Evolutionary conservation across 2,329 filamentous ascomycete genomes (phyloP), one percentile per base, ranked within the genome.

Genomic region (Sclerotinia trifoliorum): DNA sequence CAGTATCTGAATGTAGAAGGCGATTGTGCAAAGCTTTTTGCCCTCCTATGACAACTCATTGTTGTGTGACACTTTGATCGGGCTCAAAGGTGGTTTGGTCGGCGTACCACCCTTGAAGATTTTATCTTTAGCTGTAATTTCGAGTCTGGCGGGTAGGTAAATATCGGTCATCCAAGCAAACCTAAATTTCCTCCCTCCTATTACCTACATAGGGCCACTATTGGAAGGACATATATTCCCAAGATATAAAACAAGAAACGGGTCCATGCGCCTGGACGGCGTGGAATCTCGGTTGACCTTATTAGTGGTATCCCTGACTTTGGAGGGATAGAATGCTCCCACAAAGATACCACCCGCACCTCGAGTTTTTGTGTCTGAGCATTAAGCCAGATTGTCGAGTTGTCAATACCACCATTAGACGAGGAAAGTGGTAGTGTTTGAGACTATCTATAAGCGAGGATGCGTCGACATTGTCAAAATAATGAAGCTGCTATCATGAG

Each of bases 351-450:
- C 44, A 29, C 44, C 19, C 17, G 44, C 42, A 61, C 44, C 56
- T 61, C 57, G 57, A 61, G 26, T 61, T 48, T 42, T 48, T n/a
- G 26, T 35, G 21, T 17, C 44, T 61, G 32, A 48, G 26, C 13
- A 10, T 48, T 32, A 32, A 48, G 21, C 57, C 48, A 61, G 42
- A 17, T 48, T 61, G 57, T 10, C 44, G 57, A 21, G n/a, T 48
- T 61, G 57, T 35, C 44, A 61, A 61, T 61, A 61, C 26, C 57
- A 48, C 42, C 44, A 48, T 61, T 61, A 48, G 44, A 61, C 42
- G 13, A 61, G 57, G n/a, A 6, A n/a, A 17, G 1, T 19, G 19
- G 11, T 17, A 15, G 19, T 29, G 17, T 8, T 61, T 24, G 42
- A 17, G 3, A 21, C 5, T 35, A 61, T 32, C 29, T 11, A 1